These are phyloP conservation scores for Priceomyces castillae DNA, from an alignment of 805 yeast genomes.

Conservation along the genomic window DNA sequence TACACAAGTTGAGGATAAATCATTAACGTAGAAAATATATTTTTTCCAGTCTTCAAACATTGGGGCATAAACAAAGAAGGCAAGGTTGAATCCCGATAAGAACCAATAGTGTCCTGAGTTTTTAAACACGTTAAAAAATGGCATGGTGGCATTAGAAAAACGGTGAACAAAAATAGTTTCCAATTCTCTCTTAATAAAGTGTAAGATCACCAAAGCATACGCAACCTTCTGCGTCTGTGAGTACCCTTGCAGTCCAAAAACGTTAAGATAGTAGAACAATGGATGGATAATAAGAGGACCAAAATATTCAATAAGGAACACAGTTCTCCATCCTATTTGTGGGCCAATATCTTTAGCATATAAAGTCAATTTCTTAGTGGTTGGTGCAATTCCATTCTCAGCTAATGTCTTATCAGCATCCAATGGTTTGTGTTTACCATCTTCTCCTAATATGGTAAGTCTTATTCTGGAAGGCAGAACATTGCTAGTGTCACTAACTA, in stretches of 20 bases:
- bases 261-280: conserved; percentile 52
- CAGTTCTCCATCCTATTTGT: conserved; percentile 89
- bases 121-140: conserved; percentile 78
- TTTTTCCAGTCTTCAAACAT: conserved; percentile 18
- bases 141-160: conserved; percentile 92
- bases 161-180: conserved; percentile 84
- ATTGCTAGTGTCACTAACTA: conserved; percentile 44
- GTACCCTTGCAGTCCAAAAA: conserved; percentile 34
- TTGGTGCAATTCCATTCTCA: conserved; percentile 43
- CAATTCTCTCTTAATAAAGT: conserved; percentile 82
- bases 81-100: conserved; percentile 66
- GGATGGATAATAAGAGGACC: conserved; percentile 88
- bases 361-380: conserved; percentile 37
- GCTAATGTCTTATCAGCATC: conserved; percentile 43
- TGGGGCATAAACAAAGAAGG: conserved; percentile 46
- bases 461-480: conserved; percentile 32
- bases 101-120: conserved; percentile 92
- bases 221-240: conserved; percentile 54
- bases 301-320: conserved; percentile 81
- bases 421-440: conserved; percentile 42
- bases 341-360: conserved; percentile 88
- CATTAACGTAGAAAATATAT: conserved; percentile 45
- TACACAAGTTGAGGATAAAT: conserved; percentile 30
- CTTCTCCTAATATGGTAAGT: conserved; percentile 20
- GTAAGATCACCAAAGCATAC: conserved; percentile 59